phyloP scores from a whole-genome alignment of 805 yeast genomes.

The Tetrapisispora taiwanensis region DNA sequence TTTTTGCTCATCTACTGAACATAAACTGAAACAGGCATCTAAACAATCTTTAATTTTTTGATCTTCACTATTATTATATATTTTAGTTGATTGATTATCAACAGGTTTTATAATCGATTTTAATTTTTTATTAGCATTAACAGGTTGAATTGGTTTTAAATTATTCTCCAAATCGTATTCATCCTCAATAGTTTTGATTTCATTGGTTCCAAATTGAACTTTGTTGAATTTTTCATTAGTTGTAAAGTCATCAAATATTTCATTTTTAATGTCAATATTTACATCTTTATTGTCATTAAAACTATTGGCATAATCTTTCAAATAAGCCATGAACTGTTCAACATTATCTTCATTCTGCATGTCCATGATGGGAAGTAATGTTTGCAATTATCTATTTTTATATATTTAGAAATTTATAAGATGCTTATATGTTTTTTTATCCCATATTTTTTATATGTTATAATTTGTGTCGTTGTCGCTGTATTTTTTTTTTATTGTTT shows the following conservation, averaged over 20 bases:
- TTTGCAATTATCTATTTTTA: no score
- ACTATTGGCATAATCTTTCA: background rate
- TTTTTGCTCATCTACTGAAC: slow-evolving; percentile 1
- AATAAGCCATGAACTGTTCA: background rate
- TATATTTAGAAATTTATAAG: background rate
- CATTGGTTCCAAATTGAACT: background rate
- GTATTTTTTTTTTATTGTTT: no score
- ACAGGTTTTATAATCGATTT: background rate
- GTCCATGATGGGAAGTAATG: no score
- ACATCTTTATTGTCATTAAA: background rate
- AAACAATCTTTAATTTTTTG: background rate
- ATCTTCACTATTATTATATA: background rate
- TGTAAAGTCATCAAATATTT: background rate
- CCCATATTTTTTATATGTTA: background rate
- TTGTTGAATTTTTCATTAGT: background rate
- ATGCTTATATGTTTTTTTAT: background rate
- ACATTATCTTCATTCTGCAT: background rate
- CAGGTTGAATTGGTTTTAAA: background rate
- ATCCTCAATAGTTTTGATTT: background rate
- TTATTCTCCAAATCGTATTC: background rate
- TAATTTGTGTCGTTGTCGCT: background rate
- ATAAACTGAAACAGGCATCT: background rate
- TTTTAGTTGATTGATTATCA: background rate
- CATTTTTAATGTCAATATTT: background rate
- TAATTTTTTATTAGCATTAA: no score